These are phyloP conservation scores for Fonsecaea pedrosoi DNA, from an alignment of 2,329 filamentous ascomycete genomes.

Conservation along the genomic window DNA sequence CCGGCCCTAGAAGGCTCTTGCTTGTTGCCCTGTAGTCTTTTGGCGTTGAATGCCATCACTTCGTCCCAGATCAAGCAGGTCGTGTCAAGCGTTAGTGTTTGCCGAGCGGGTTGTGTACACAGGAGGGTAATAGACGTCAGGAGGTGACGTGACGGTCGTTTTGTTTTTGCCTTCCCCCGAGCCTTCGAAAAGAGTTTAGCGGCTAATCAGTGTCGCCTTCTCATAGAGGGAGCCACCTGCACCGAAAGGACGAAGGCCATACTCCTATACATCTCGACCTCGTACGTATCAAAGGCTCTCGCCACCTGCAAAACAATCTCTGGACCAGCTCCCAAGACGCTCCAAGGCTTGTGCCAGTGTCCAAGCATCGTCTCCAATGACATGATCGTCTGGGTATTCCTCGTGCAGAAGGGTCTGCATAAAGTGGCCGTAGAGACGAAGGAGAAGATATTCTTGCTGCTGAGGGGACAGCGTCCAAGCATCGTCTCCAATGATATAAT, in stretches of 20 bases:
- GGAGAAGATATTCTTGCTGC: slow-evolving; percentile 27
- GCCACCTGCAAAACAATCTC: slow-evolving; percentile 25
- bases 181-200: too few relatives aligned
- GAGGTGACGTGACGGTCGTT: slow-evolving; percentile 19
- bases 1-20: slow-evolving; percentile 31
- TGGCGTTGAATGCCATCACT: slow-evolving; percentile 35
- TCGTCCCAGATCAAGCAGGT: background rate
- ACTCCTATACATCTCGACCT: too few relatives aligned
- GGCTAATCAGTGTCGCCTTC: too few relatives aligned
- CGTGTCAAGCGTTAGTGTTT: too few relatives aligned
- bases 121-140: background rate
- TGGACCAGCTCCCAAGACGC: slow-evolving; percentile 17
- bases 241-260: too few relatives aligned
- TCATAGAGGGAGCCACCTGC: too few relatives aligned
- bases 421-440: slow-evolving; percentile 35
- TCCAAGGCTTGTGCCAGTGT: slow-evolving; percentile 24
- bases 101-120: background rate
- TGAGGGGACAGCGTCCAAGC: slow-evolving; percentile 21
- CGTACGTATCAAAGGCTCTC: slow-evolving; percentile 19
- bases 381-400: slow-evolving; percentile 37
- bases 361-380: slow-evolving; percentile 33
- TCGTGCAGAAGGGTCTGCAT: slow-evolving; percentile 35
- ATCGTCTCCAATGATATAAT: slow-evolving; percentile 37
- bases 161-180: too few relatives aligned
- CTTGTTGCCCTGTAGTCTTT: slow-evolving; percentile 39